phyloP scores from a whole-genome alignment of 2,329 filamentous ascomycete genomes.

The Metarhizium sp. region DNA sequence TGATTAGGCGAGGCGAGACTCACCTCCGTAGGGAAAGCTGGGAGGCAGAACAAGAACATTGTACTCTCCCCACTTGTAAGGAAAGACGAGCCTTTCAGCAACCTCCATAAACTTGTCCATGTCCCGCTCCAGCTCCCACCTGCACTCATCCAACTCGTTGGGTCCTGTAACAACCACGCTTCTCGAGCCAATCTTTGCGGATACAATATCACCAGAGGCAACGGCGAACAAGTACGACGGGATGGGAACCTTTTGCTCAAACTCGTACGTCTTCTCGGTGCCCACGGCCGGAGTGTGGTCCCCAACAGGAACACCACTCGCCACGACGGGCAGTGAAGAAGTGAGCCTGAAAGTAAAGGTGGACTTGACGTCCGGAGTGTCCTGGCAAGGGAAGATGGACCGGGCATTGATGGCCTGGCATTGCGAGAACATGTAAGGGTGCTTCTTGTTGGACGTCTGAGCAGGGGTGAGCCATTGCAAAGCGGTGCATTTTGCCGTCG shows the following conservation, averaged over 20 bases:
- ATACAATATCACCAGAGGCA: slow-evolving; percentile 75
- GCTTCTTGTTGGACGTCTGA: slow-evolving; percentile 91
- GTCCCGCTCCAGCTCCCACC: slow-evolving; percentile 85
- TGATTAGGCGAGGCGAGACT: slow-evolving; percentile 16
- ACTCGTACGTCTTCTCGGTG: slow-evolving; percentile 62
- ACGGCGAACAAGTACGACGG: slow-evolving; percentile 93
- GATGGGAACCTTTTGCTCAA: slow-evolving; percentile 86
- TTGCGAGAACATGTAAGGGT: slow-evolving; percentile 97
- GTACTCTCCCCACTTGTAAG: slow-evolving; percentile 91
- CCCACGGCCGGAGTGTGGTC: slow-evolving; percentile 33
- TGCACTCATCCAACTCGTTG: slow-evolving; percentile 72
- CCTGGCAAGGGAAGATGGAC: slow-evolving; percentile 92
- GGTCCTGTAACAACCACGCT: slow-evolving; percentile 82
- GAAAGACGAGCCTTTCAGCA: slow-evolving; percentile 72
- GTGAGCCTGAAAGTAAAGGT: slow-evolving; percentile 83
- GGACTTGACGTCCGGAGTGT: slow-evolving; percentile 96
- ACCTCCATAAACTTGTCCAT: slow-evolving; percentile 88
- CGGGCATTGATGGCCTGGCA: slow-evolving; percentile 94
- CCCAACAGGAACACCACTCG: slow-evolving; percentile 62
- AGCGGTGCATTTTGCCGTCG: slow-evolving; percentile 81
- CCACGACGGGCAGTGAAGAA: slow-evolving; percentile 81
- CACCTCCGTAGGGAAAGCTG: slow-evolving; percentile 79
- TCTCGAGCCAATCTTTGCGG: slow-evolving; percentile 76
- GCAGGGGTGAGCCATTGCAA: slow-evolving; percentile 91
- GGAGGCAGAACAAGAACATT: slow-evolving; percentile 86